Evolutionary conservation across 257 asterid genomes (phyloP), one percentile per base, ranked within the genome.

Genomic region (Handroanthus guayacan): DNA sequence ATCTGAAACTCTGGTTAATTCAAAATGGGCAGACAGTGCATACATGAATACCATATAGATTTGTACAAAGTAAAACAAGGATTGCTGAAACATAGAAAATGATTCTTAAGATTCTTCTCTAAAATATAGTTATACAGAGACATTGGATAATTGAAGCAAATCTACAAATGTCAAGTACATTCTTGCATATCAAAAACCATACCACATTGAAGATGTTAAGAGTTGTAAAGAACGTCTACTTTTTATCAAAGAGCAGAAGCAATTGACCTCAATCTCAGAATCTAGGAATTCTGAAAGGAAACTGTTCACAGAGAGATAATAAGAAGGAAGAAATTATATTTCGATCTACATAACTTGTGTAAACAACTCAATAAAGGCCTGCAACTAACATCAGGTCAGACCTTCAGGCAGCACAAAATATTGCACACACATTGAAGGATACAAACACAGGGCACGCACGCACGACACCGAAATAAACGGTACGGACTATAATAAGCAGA

Each of bases 131-230:
- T 8, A 36, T 36, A 54, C 16, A 71, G 11, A n/a, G 14, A 64
- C 76, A 48, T 57, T 75, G 77, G 73, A 68, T 47, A 17, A 31
- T 3, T 13, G 50, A 34, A 20, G 61, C 72, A 62, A 66, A 47
- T 25, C 36, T 9, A 45, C 7, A 41, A 65, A 72, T 67, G 60
- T 13, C 51, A 45, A 55, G 57, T 51, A 64, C 48, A 64, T 52
- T 39, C 64, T 62, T 61, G n/a, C 34, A 72, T 17, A 72, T 61
- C n/a, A 31, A 51, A 75, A 72, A 16, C 5, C 31, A 52, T 34
- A 5, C 34, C 25, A 50, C 17, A 6, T 11, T 9, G 62, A 45
- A 14, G 13, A 36, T 0, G 56, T 4, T 11, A 10, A 48, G 1
- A 6, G 6, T 4, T 54, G 31, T 14, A 34, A 37, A 34, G 20